A percentile compares a stretch with the other conserved stretches of the same genome.
phyloP scores from a whole-genome alignment of 2,329 filamentous ascomycete genomes.

The Fusarium sp. region DNA sequence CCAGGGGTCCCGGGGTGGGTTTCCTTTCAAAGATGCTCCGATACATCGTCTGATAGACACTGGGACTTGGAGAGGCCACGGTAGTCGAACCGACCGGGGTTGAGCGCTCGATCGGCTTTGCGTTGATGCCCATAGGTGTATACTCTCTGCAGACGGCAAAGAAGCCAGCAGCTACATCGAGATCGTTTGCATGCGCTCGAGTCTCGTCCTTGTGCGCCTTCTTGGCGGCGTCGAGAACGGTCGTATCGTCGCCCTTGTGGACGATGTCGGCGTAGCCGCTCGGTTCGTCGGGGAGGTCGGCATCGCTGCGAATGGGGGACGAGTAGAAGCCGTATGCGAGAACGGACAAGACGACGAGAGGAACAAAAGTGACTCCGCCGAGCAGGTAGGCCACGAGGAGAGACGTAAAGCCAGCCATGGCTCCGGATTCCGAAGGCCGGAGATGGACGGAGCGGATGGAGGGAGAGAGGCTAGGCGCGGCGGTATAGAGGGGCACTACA shows the following conservation, averaged over 20 bases:
- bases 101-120: slow-evolving; percentile 85
- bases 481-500: slow-evolving; percentile 29
- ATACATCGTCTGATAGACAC: slow-evolving; percentile 99
- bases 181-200: slow-evolving; percentile 64
- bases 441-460: slow-evolving; percentile 12
- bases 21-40: slow-evolving; percentile 92
- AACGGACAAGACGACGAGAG: slow-evolving; percentile 68
- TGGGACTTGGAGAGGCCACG: slow-evolving; percentile 81
- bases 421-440: slow-evolving; percentile 36
- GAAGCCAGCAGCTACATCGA: slow-evolving; percentile 86
- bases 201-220: slow-evolving; percentile 66
- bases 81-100: slow-evolving; percentile 79
- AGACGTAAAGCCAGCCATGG: slow-evolving; percentile 60
- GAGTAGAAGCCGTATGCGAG: slow-evolving; percentile 73
- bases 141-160: slow-evolving; percentile 96
- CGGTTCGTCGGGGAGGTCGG: slow-evolving; percentile 40
- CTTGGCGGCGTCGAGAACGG: slow-evolving; percentile 67
- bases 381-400: slow-evolving; percentile 81
- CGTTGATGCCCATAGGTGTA: slow-evolving; percentile 88
- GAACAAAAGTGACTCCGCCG: slow-evolving; percentile 87
- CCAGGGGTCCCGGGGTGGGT: slow-evolving; percentile 55
- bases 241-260: slow-evolving; percentile 69
- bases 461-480: slow-evolving; percentile 20
- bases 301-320: slow-evolving; percentile 63
- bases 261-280: slow-evolving; percentile 54